Percentiles rank a stretch among this genome's conserved stretches.
Evolutionary conservation across 805 yeast genomes (phyloP).

Genomic region (Hanseniaspora singularis): DNA sequence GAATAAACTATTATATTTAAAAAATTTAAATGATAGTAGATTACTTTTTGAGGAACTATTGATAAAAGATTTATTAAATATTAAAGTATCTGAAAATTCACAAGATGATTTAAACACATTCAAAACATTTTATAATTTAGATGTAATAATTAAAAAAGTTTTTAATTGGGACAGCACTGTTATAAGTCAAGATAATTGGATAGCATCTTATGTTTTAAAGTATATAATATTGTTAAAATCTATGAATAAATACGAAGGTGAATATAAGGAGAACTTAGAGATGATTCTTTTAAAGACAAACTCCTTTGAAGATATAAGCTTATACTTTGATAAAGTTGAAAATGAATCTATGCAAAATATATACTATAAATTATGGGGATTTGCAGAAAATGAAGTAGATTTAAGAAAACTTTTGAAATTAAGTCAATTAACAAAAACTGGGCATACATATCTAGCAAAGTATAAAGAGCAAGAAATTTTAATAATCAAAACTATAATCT

Average conservation of each 20-base stretch:
- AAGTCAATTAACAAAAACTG: not conserved
- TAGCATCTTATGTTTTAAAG: not conserved
- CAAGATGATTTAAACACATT: no score
- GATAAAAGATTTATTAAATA: not conserved
- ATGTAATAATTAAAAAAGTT: not conserved
- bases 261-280: not conserved
- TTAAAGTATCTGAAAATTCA: no score
- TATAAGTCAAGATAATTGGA: not conserved
- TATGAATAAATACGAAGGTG: not conserved
- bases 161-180: not conserved
- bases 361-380: not conserved
- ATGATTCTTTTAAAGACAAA: not conserved
- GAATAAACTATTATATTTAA: not conserved
- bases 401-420: not conserved
- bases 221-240: not conserved
- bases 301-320: not conserved
- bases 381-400: not conserved
- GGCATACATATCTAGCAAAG: not conserved
- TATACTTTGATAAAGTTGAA: not conserved
- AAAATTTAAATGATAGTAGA: not conserved
- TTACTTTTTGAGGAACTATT: not conserved
- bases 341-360: not conserved
- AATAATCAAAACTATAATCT: not conserved
- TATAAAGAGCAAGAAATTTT: not conserved
- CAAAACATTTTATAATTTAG: not conserved